Percentiles rank a stretch among this genome's conserved stretches.
Conservation (phyloP, 2,329 filamentous ascomycete genomes). For the Claviceps spartinae region DNA sequence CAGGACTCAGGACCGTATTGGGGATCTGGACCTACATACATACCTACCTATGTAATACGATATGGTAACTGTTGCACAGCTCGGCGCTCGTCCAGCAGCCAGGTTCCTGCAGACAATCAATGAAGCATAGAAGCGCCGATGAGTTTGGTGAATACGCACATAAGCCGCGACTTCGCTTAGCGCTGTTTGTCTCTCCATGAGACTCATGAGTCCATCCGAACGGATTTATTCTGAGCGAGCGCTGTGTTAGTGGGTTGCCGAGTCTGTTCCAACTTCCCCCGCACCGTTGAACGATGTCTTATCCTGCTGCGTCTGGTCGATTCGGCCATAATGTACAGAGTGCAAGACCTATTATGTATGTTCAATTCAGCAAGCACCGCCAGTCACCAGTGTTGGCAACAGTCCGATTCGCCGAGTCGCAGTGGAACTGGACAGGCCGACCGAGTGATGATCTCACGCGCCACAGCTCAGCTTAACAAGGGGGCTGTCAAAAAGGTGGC, state of each 20-base stretch:
- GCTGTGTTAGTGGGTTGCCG: background rate
- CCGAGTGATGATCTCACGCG: slow-evolving; percentile 1
- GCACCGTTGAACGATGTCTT: slow-evolving; percentile 3
- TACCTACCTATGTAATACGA: too few species aligned
- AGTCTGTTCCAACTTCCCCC: background rate
- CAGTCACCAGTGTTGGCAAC: background rate
- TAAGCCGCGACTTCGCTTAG: background rate
- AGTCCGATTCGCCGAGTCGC: background rate
- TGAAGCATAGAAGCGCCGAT: background rate
- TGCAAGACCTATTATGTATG: background rate
- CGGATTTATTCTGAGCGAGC: too few species aligned
- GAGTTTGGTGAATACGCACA: too few species aligned
- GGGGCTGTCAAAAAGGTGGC: slow-evolving; percentile 1
- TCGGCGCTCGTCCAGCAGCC: slow-evolving; percentile 3
- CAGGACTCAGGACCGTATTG: background rate
- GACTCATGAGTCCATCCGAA: too few species aligned
- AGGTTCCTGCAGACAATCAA: slow-evolving; percentile 2
- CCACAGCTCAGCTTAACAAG: background rate
- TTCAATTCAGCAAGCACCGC: background rate
- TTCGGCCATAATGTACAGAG: background rate
- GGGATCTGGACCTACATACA: too few species aligned
- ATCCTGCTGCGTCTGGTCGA: background rate
- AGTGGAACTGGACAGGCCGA: background rate
- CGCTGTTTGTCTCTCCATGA: background rate
- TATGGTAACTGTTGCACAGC: background rate